Conservation (phyloP, 179 eudicot species). For the Heliamphora pulchella region DNA sequence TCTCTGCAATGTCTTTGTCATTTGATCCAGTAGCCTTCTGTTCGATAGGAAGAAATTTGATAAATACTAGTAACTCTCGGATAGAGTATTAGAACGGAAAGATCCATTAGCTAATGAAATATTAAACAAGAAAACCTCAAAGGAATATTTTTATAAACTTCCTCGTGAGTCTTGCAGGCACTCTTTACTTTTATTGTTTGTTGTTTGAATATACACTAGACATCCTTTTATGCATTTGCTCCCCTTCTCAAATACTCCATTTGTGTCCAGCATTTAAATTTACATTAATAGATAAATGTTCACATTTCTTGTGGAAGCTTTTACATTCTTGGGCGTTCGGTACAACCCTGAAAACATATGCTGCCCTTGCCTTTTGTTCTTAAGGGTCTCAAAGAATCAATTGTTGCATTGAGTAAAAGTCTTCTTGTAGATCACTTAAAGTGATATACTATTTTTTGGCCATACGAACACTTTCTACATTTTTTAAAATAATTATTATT, state of each 20-base stretch:
- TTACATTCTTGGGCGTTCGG: not conserved
- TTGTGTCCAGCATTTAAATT: not conserved
- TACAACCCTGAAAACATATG: not conserved
- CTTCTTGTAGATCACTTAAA: not conserved
- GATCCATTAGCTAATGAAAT: too few relatives aligned
- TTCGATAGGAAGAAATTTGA: too few relatives aligned
- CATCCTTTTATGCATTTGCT: not conserved
- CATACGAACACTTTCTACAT: not conserved
- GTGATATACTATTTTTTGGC: not conserved
- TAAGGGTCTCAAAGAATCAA: not conserved
- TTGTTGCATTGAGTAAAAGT: not conserved
- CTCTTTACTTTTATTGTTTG: not conserved
- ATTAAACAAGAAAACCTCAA: not conserved
- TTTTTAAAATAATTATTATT: too few relatives aligned
- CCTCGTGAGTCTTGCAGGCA: not conserved
- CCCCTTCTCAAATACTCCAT: not conserved
- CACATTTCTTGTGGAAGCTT: slow-evolving; percentile 3
- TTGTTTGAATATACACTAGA: not conserved
- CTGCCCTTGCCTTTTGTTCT: not conserved
- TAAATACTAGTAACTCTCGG: too few relatives aligned
- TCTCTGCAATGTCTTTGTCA: too few relatives aligned
- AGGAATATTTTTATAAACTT: not conserved
- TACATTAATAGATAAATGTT: not conserved
- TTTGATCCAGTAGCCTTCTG: too few relatives aligned
- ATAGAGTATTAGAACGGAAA: too few relatives aligned